Evolutionary conservation across 805 yeast species (phyloP), one percentile per base, ranked within the genome.

Genomic region (Hanseniaspora lindneri): DNA sequence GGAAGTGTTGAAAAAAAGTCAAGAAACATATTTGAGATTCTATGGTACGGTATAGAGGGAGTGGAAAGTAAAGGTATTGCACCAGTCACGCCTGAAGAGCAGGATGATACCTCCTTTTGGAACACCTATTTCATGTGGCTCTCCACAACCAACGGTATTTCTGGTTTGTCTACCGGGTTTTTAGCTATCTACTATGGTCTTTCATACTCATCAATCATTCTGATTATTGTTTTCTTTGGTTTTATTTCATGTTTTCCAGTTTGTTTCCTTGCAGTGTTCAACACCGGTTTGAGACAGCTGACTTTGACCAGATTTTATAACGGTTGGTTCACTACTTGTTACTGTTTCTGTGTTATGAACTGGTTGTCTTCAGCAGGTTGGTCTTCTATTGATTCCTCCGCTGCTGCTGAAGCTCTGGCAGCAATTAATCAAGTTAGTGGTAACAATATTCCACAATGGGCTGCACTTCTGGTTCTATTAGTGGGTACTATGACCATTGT

Each of bases 361-460:
- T 74, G 79, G 58, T 64, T 88, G 53, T 88, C 95, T 23, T 84
- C 95, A 74, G 76, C 86, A 49, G 96, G 96, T 57, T 88, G 96
- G 96, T 83, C 92, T 65, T 85, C 95, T 9, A 89, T 86, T 41
- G 87, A 88, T 66, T 84, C 83, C 53, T 83, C 87, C 76, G 82
- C 87, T 28, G 78, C 92, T 33, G 95, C 95, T 20, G 92, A 85
- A 64, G 68, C 87, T 54, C 69, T 87, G 51, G 78, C 80, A 65
- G 76, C 82, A 60, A 80, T 88, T 52, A 85, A 85, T 69, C 68
- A 64, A 53, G 65, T 67, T 43, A 16, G 13, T 24, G 66, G 68
- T 41, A 66, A 66, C 52, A 57, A 70, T 53, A 68, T 81, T 55
- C 96, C 96, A 35, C 83, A 89, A 33, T 83, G 94, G 92, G 96